These are phyloP conservation scores for Amanita thiersii DNA, from an alignment of 768 basidiomycete genomes.

Conservation along the genomic window DNA sequence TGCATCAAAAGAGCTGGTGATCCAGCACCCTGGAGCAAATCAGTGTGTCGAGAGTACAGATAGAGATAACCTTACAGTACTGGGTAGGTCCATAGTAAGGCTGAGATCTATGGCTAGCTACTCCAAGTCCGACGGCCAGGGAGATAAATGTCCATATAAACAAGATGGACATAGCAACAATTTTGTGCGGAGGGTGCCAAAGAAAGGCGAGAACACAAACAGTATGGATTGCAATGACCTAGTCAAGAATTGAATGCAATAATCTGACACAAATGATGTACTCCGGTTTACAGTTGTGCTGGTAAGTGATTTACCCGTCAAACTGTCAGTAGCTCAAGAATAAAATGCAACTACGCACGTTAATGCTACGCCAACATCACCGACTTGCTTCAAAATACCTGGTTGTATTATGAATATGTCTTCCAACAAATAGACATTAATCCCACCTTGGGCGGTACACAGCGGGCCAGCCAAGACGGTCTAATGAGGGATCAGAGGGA, in stretches of 20 bases:
- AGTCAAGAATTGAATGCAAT: too few relatives aligned
- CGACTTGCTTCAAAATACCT: constrained; percentile 37
- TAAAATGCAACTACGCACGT: constrained; percentile 25
- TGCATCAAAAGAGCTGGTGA: constrained; percentile 18
- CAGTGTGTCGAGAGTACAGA: not conserved
- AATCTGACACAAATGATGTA: too few relatives aligned
- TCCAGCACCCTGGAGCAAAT: constrained; percentile 35
- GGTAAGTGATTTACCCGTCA: too few relatives aligned
- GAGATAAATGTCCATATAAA: constrained; percentile 31
- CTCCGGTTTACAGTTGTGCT: too few relatives aligned
- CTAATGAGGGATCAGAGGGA: constrained; percentile 10
- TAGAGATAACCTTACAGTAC: constrained; percentile 23
- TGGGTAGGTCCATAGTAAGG: constrained; percentile 37
- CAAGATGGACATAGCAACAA: constrained; percentile 24
- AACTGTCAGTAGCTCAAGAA: too few relatives aligned
- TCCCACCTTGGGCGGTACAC: constrained; percentile 39
- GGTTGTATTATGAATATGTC: too few relatives aligned
- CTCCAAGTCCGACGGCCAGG: constrained; percentile 30
- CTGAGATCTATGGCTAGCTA: constrained; percentile 20
- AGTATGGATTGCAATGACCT: constrained; percentile 42
- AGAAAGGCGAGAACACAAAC: constrained; percentile 41
- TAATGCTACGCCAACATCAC: constrained; percentile 39
- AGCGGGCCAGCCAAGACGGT: constrained; percentile 25
- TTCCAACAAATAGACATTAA: too few relatives aligned
- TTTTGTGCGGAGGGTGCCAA: constrained; percentile 20